A percentile compares a stretch with the other conserved stretches of the same genome.
These are phyloP conservation scores for Besnoitia besnoiti DNA, from an alignment of 169 alveolate species.

Conservation along the genomic window DNA sequence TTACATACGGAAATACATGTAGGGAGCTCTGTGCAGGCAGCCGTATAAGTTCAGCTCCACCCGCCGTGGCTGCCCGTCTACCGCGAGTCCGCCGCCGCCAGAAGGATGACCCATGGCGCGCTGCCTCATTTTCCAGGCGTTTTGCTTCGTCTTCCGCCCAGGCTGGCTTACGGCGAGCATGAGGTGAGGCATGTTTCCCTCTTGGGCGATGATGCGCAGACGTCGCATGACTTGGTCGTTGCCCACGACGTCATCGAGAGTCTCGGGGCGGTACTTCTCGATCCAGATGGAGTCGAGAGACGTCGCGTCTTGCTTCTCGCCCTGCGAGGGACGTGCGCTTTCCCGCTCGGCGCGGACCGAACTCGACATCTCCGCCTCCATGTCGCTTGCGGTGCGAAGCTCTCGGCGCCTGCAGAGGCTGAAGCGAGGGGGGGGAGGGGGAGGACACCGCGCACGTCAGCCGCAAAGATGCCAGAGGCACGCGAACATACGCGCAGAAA, in stretches of 20 bases:
- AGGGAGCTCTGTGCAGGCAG: no score
- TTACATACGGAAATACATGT: not conserved
- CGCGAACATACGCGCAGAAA: no score
- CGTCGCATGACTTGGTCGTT: slow-evolving; percentile 92
- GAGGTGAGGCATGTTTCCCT: slow-evolving; percentile 97
- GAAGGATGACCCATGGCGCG: no score
- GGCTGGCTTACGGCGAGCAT: slow-evolving; percentile 87
- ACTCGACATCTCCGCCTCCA: not conserved
- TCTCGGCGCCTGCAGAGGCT: not conserved
- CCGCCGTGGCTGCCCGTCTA: no score
- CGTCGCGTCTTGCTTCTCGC: not conserved
- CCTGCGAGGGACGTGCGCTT: not conserved
- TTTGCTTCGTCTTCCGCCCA: no score
- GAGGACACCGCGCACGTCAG: no score
- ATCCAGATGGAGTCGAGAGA: slow-evolving; percentile 82
- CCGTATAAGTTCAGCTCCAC: no score
- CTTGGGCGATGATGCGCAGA: slow-evolving; percentile 89
- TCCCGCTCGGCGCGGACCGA: not conserved
- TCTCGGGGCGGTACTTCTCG: slow-evolving; percentile 97
- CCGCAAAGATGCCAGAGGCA: no score
- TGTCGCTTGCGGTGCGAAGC: no score
- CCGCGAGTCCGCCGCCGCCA: no score
- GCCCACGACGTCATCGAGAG: slow-evolving; percentile 95
- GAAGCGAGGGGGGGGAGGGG: no score
- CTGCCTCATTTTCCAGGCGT: no score